Evolutionary conservation across 2,329 filamentous ascomycete genomes (phyloP), one percentile per base, ranked within the genome.

Genomic region (Colletotrichum theobromicola): DNA sequence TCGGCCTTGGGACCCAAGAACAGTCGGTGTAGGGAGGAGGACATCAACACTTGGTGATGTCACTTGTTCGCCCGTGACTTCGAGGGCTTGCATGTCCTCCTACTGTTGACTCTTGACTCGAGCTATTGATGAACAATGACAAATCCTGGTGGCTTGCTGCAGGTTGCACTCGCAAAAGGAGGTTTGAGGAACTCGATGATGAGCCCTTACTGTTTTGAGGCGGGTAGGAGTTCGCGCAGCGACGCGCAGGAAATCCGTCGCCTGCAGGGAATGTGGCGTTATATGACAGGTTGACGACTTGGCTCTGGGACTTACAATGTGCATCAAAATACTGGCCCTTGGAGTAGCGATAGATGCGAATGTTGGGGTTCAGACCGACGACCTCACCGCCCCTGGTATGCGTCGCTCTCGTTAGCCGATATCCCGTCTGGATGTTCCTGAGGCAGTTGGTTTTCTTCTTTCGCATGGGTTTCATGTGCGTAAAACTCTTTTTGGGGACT

Each of bases 281-380:
- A 28, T 35, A 67, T 72, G 72, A 72, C 72, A 74, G 63, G 68
- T 72, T 46, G 67, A 72, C 24, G 68, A 63, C 15, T 35, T 66
- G 55, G 57, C 42, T 46, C 18, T 58, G 55, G 64, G 68, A 77
- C 93, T 79, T 90, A 96, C 95, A 98, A 82, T 98, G 96, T 79
- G 94, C 93, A 80, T 95, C 95, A 82, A 98, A 98, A 82, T 96
- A 98, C 81, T 98, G 95, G 0, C 94, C 95, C 77, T 93, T 91
- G 1, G 89, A 90, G 83, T 98, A 98, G 26, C 96, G 91, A 85
- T 98, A 98, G 34, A 98, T 91, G 37, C 96, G 90, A 70, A 98
- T 97, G 77, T 97, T 97, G 10, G 94, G 92, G 83, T 95, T 98
- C 74, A 98, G 85, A 0, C 95, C 95, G n/a, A 97, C 85, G 1